Evolutionary conservation across 148 eudicot genomes (phyloP), one percentile per base, ranked within the genome.

Genomic region (Cornus controversa): DNA sequence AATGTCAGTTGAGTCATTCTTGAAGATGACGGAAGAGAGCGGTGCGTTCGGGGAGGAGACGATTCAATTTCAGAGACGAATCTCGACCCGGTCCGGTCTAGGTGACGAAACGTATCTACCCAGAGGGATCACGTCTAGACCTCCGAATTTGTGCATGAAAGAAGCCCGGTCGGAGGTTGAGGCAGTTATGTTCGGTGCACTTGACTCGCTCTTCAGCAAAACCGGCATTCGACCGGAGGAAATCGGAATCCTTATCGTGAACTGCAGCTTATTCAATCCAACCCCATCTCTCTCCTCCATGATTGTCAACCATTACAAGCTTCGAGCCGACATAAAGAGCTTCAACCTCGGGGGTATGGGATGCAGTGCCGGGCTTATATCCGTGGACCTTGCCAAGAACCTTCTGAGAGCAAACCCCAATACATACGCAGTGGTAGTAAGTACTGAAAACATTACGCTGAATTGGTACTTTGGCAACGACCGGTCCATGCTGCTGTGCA

Each of bases 381-480:
- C 98, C 0, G 81, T 93, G 26, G 98, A 91, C 75, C 77, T 93
- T 2, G 98, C 98, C 64, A 86, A 86, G 54, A 87, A 87, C 20
- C 82, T 93, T 3, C 88, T 93, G 2, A 74, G 74, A 65, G 90
- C 94, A 10, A 86, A 85, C 70, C 96, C 92, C 24, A 86, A 89
- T 40, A 74, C 92, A 0, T 72, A 80, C 66, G 98, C 91, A 2
- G 83, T 93, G 6, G 96, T 93, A 11, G 90, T 91, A 64, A 91
- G 96, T 75, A 91, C 91, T 0, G 97, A 93, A 31, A 91, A 86
- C 80, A 88, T 93, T 0, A 93, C 94, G 1, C 91, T 91, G 50
- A 89, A 89, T 36, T 91, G 94, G 97, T 93, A 93, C 62, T 85
- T 89, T 58, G 97, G 97, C 8, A 93, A 90, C 65, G 96, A 93